phyloP scores from a whole-genome alignment of 331 rosid genomes.

The Rosa hybrid region DNA sequence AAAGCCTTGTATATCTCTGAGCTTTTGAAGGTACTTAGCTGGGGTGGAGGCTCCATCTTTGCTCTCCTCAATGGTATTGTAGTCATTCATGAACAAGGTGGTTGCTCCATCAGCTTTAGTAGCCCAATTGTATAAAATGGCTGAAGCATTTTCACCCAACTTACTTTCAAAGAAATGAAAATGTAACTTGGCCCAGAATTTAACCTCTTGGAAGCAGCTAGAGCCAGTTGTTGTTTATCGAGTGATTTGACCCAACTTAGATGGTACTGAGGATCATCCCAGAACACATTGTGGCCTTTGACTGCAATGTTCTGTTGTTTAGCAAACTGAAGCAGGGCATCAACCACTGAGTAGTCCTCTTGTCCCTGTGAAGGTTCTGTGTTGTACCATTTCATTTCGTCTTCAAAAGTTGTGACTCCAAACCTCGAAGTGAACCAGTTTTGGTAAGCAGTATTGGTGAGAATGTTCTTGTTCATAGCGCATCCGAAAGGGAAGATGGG shows the following conservation, averaged over 20 bases:
- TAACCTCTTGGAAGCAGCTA: constrained; percentile 40
- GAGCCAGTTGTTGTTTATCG: constrained; percentile 21
- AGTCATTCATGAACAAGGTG: constrained; percentile 65
- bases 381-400: constrained; percentile 87
- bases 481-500: constrained; percentile 61
- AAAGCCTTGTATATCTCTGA: constrained; percentile 38
- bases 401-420: constrained; percentile 51
- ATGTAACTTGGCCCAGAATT: constrained; percentile 59
- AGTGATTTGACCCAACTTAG: constrained; percentile 57
- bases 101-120: constrained; percentile 35
- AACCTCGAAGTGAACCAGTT: constrained; percentile 67
- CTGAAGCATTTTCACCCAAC: constrained; percentile 42
- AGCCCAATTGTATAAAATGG: constrained; percentile 35
- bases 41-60: constrained; percentile 43
- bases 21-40: constrained; percentile 47
- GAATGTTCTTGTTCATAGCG: constrained; percentile 49
- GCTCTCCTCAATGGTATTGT: constrained; percentile 61
- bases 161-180: constrained; percentile 47
- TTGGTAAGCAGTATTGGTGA: constrained; percentile 47
- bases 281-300: constrained; percentile 66
- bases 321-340: constrained; percentile 58
- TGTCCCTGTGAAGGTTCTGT: constrained; percentile 42
- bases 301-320: constrained; percentile 41
- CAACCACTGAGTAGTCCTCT: constrained; percentile 42
- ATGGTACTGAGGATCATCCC: constrained; percentile 56